Conservation (phyloP, 1,139 yeast genomes). For the Torulaspora globosa region DNA sequence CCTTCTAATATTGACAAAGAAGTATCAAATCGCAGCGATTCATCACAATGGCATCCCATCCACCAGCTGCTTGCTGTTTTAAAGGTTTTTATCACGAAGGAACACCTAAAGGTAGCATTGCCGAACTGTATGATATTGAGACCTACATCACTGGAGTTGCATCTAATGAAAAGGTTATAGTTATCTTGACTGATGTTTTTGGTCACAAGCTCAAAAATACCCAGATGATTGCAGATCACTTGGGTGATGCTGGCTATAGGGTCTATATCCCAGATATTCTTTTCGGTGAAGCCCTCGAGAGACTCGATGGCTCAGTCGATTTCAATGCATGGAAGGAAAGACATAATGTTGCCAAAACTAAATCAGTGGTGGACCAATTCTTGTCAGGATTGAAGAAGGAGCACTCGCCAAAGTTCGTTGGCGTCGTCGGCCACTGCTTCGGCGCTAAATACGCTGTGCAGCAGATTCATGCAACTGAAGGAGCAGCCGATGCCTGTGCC, state of each 20-base stretch:
- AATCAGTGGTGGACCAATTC: slow-evolving; percentile 44
- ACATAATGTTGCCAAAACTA: slow-evolving; percentile 50
- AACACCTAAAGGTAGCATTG: slow-evolving; percentile 44
- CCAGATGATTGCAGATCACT: slow-evolving; percentile 59
- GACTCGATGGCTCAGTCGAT: slow-evolving; percentile 34
- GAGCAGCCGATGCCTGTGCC: slow-evolving; percentile 57
- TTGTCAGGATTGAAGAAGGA: slow-evolving; percentile 44
- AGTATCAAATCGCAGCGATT: neutral
- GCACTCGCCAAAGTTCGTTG: slow-evolving; percentile 49
- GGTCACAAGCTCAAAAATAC: slow-evolving; percentile 59
- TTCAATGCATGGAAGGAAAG: slow-evolving; percentile 49
- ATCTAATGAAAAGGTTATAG: slow-evolving; percentile 44
- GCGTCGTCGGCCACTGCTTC: slow-evolving; percentile 74
- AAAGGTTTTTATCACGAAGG: slow-evolving; percentile 49
- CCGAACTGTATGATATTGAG: slow-evolving; percentile 45
- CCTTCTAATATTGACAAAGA: neutral
- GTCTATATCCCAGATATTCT: slow-evolving; percentile 75
- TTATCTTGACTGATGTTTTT: slow-evolving; percentile 63
- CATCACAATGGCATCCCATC: slow-evolving; percentile 48
- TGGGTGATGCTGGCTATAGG: slow-evolving; percentile 59
- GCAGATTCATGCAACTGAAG: slow-evolving; percentile 46
- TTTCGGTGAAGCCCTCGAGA: slow-evolving; percentile 46
- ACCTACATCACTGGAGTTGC: slow-evolving; percentile 54
- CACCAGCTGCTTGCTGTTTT: slow-evolving; percentile 51
- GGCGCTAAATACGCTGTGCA: slow-evolving; percentile 71